Evolutionary conservation across 176 grass and related monocot species (phyloP), one percentile per base, ranked within the genome.

Genomic region (Dactylis glomerata): DNA sequence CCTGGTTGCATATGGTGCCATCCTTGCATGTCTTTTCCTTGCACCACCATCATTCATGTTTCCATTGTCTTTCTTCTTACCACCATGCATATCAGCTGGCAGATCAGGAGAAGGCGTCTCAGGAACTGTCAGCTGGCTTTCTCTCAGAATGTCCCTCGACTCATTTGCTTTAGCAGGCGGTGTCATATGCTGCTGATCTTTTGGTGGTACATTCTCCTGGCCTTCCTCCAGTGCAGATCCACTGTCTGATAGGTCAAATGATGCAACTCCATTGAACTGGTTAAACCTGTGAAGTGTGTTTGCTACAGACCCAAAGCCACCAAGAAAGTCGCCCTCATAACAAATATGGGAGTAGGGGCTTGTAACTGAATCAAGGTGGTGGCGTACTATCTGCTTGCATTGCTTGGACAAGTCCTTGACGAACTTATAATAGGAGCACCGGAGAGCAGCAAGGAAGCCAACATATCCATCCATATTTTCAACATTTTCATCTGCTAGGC

Each of bases 31-130:
- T 56, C 90, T 93, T 82, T 99, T 99, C 76, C 92, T 99, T 71
- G 88, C 82, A 23, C 85, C 92, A 6, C 76, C 73, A 38, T 98
- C 92, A 58, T 89, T 89, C 64, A 91, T 68, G 65, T 92, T 89
- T 33, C 88, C 97, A 5, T 77, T 88, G 42, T 96, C 97, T 88
- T 99, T 99, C 88, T 94, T 97, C 83, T 97, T 99, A 52, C 85
- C 86, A 10, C 87, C 93, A 77, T 90, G 83, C 40, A 64, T 73
- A 72, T 98, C 93, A 77, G 45, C 58, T 19, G 92, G 93, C 58
- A 96, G 86, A 90, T 99, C 97, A 76, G 97, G 97, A 65, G 97
- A 99, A 86, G 97, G 97, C 15, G 97, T 99, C 86, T 99, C 97
- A 45, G 97, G 97, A 81, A 96, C 92, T 33, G 90, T 94, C 85